Percentiles rank a stretch among this genome's conserved stretches.
Conservation (phyloP, 2,329 filamentous ascomycete genomes). For the Fusarium pseudoanthophilum region DNA sequence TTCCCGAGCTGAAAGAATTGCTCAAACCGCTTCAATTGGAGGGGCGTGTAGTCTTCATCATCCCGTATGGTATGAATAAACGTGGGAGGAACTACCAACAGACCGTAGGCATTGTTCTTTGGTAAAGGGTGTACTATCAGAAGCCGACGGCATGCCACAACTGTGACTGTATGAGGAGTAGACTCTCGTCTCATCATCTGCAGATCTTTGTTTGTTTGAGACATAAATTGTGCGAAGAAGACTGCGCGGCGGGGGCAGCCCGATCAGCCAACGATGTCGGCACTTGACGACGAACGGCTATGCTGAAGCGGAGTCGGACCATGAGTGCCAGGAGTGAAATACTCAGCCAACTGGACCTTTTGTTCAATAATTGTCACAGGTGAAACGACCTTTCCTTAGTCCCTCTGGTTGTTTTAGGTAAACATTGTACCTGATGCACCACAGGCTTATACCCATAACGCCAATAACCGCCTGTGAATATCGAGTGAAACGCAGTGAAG, state of each 20-base stretch:
- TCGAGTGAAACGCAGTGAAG: neutral
- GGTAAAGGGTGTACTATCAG: neutral
- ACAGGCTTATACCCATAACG: neutral
- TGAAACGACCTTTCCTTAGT: neutral
- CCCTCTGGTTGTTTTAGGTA: neutral
- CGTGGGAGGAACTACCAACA: neutral
- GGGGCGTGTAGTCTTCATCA: constrained; percentile 3
- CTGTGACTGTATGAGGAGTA: neutral
- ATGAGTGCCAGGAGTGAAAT: neutral
- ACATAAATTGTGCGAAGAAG: neutral
- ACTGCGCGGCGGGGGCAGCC: neutral
- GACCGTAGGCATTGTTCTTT: constrained; percentile 12
- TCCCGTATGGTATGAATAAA: constrained; percentile 13
- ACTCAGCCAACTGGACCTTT: neutral
- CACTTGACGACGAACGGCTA: constrained; percentile 28
- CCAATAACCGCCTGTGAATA: neutral
- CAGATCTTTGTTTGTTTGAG: constrained; percentile 1
- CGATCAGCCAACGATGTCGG: constrained; percentile 13
- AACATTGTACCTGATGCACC: neutral
- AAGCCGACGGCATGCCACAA: neutral
- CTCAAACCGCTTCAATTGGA: constrained; percentile 1
- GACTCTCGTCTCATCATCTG: neutral
- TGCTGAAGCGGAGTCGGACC: neutral
- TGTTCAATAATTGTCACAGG: neutral
- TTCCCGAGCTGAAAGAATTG: neutral